Evolutionary conservation across 352 stramenopile species (phyloP).

Genomic region (Phytopythium vexans): DNA sequence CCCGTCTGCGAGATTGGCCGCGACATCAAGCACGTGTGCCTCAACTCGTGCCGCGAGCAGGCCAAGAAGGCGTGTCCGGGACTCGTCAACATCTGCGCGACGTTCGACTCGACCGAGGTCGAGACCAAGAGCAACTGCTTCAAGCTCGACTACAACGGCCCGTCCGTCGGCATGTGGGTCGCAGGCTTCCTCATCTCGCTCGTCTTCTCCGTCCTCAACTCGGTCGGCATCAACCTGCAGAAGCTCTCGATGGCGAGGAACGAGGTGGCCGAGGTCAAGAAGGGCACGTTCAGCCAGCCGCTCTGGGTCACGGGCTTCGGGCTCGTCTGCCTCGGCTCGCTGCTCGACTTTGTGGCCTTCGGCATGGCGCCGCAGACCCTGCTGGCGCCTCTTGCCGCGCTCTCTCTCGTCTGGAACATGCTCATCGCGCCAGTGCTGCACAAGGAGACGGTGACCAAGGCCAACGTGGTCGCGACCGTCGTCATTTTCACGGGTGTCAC

Average conservation of each 20-base stretch:
- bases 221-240: slow-evolving; percentile 90
- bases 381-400: slow-evolving; percentile 82
- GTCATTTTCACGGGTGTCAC: slow-evolving; percentile 90
- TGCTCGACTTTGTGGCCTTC: slow-evolving; percentile 91
- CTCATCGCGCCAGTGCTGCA: slow-evolving; percentile 89
- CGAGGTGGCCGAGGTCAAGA: slow-evolving; percentile 58
- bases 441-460: slow-evolving; percentile 81
- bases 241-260: slow-evolving; percentile 87
- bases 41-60: slow-evolving; percentile 54
- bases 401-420: slow-evolving; percentile 92
- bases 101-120: slow-evolving; percentile 36
- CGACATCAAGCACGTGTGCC: slow-evolving; percentile 61
- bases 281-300: slow-evolving; percentile 79
- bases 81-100: slow-evolving; percentile 53
- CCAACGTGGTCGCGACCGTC: slow-evolving; percentile 77
- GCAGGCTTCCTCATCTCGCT: slow-evolving; percentile 86
- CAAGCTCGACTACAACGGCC: slow-evolving; percentile 68
- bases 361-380: slow-evolving; percentile 90
- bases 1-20: slow-evolving; percentile 80
- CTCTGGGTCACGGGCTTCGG: slow-evolving; percentile 88
- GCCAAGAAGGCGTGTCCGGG: slow-evolving; percentile 63
- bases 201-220: slow-evolving; percentile 87
- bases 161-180: slow-evolving; percentile 80
- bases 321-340: slow-evolving; percentile 76
- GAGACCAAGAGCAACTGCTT: slow-evolving; percentile 80